Percentiles rank a stretch among this genome's conserved stretches.
Conservation (phyloP, 306 rosid genomes). For the Cucumis cinereus region DNA sequence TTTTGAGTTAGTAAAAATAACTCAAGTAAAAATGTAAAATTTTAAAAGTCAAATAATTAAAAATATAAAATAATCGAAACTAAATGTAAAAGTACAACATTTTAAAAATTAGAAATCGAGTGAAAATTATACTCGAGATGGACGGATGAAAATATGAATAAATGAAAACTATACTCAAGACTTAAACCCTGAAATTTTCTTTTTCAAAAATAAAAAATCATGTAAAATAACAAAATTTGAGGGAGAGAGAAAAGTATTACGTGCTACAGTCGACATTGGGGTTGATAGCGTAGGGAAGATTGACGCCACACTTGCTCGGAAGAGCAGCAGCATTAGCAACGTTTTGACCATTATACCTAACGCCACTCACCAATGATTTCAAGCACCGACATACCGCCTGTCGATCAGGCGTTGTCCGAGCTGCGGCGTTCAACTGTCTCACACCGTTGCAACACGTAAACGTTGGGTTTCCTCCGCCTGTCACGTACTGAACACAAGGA, state of each 20-base stretch:
- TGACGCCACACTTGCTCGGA: slow-evolving; percentile 29
- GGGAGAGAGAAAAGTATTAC: not conserved
- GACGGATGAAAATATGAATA: too few species aligned
- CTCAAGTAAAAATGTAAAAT: too few species aligned
- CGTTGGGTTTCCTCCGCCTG: not conserved
- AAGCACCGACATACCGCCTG: slow-evolving; percentile 30
- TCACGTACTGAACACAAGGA: slow-evolving; percentile 16
- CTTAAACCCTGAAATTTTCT: too few species aligned
- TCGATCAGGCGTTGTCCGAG: slow-evolving; percentile 23
- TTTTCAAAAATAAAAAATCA: too few species aligned
- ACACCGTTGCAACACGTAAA: slow-evolving; percentile 13
- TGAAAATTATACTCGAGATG: too few species aligned
- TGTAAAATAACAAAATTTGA: too few species aligned
- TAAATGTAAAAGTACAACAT: too few species aligned
- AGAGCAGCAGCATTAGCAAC: slow-evolving; percentile 3
- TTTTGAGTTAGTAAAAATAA: too few species aligned
- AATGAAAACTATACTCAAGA: too few species aligned
- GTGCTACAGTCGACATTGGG: slow-evolving; percentile 32
- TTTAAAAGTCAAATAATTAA: too few species aligned
- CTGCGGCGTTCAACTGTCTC: not conserved
- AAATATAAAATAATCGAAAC: too few species aligned
- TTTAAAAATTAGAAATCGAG: too few species aligned
- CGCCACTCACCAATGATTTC: slow-evolving; percentile 7
- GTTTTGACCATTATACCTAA: not conserved
- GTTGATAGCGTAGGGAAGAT: slow-evolving; percentile 61